These are phyloP conservation scores for Pisolithus albus DNA, from an alignment of 768 basidiomycete species.

Conservation along the genomic window DNA sequence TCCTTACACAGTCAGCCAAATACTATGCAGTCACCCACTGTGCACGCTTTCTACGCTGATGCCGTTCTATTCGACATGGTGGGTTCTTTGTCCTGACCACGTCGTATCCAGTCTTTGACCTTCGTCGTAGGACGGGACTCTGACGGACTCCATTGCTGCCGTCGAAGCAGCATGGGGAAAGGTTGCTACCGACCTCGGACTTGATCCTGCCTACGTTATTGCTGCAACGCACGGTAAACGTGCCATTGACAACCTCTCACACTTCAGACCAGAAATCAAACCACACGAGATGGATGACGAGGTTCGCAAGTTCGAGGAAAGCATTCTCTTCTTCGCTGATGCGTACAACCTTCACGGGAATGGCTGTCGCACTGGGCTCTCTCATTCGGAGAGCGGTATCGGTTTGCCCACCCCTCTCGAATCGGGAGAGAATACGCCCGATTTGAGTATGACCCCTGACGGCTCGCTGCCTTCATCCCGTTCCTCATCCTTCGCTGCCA, in stretches of 20 bases:
- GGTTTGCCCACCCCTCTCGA: slow-evolving; percentile 11
- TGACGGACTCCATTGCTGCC: too few species aligned
- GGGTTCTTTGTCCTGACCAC: too few species aligned
- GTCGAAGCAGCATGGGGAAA: slow-evolving; percentile 57
- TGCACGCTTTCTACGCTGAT: too few species aligned
- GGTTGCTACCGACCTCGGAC: slow-evolving; percentile 62
- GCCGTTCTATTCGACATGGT: too few species aligned
- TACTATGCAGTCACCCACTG: too few species aligned
- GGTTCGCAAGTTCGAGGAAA: slow-evolving; percentile 56
- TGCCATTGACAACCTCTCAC: slow-evolving; percentile 64
- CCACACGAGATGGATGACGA: slow-evolving; percentile 50
- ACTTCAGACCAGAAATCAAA: slow-evolving; percentile 52
- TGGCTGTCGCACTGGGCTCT: too few species aligned
- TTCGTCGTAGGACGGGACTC: too few species aligned
- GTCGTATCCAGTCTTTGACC: too few species aligned
- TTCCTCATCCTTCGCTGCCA: slow-evolving; percentile 33
- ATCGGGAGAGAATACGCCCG: slow-evolving; percentile 38
- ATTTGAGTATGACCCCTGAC: slow-evolving; percentile 28
- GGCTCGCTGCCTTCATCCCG: slow-evolving; percentile 39
- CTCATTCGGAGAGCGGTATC: too few species aligned
- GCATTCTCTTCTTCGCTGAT: slow-evolving; percentile 62
- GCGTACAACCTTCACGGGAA: slow-evolving; percentile 40
- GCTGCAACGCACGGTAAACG: slow-evolving; percentile 75
- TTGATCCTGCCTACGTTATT: slow-evolving; percentile 61
- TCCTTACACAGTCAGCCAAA: too few species aligned